These are phyloP conservation scores for Dactylellina cionopaga DNA, from an alignment of 2,329 filamentous ascomycete species.

Conservation along the genomic window DNA sequence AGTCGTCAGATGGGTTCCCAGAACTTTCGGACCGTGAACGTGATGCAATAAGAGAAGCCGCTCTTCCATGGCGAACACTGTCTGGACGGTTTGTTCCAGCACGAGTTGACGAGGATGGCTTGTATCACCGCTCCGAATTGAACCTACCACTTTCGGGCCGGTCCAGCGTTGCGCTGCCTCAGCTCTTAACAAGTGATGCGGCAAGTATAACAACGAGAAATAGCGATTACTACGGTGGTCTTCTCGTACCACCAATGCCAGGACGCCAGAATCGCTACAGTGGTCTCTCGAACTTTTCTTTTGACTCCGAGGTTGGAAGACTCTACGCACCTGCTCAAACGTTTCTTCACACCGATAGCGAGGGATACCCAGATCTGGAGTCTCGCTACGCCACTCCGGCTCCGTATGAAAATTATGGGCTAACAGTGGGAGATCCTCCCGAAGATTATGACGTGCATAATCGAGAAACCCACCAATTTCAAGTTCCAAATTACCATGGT, in stretches of 20 bases:
- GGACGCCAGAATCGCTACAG: constrained; percentile 25
- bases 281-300: constrained; percentile 24
- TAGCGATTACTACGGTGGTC: constrained; percentile 21
- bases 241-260: constrained; percentile 14
- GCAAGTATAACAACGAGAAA: constrained; percentile 27
- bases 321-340: constrained; percentile 41
- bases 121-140: constrained; percentile 44
- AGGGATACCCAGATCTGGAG: constrained; percentile 11
- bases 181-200: constrained; percentile 30
- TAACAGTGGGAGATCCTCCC: constrained; percentile 1
- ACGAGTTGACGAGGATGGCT: constrained; percentile 31
- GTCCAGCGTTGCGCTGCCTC: constrained; percentile 42
- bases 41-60: constrained; percentile 35
- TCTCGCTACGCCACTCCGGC: constrained; percentile 21
- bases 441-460: not conserved
- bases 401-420: constrained; percentile 2
- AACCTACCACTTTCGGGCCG: constrained; percentile 42
- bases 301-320: constrained; percentile 44
- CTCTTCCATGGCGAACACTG: constrained; percentile 45
- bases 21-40: constrained; percentile 44
- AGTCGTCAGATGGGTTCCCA: constrained; percentile 29
- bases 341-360: constrained; percentile 15
- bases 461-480: not conserved
- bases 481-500: constrained; percentile 9
- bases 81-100: constrained; percentile 47